Conservation (phyloP, 371 early-diverging fungal species). For the Coemansia sp. region DNA sequence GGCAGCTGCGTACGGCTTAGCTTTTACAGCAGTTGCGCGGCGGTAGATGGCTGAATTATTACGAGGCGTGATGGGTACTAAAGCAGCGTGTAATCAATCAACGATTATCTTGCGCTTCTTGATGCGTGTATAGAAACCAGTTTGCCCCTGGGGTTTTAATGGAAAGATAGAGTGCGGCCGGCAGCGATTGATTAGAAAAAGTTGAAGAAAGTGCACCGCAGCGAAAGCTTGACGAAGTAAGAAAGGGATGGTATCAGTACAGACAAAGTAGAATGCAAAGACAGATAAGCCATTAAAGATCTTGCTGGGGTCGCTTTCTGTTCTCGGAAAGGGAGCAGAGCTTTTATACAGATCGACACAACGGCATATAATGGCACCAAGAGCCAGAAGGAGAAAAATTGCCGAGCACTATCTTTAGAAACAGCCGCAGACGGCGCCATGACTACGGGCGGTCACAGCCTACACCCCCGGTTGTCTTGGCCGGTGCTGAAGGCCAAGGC, state of each 20-base stretch:
- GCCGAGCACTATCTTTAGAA: conserved; percentile 20
- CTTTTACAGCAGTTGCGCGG: not conserved
- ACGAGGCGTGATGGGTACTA: not conserved
- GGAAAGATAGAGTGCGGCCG: not conserved
- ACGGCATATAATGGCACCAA: not conserved
- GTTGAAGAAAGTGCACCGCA: not conserved
- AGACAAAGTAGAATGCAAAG: not conserved
- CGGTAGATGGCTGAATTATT: not conserved
- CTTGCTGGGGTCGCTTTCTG: not conserved
- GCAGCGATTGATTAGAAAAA: not conserved
- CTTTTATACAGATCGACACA: conserved; percentile 10
- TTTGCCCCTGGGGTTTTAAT: too few relatives aligned
- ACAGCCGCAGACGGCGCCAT: conserved; percentile 2
- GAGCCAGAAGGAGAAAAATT: not conserved
- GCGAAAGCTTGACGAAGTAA: too few relatives aligned
- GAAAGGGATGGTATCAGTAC: too few relatives aligned
- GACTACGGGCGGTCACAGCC: conserved; percentile 3
- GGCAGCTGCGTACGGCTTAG: not conserved
- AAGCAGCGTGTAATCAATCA: not conserved
- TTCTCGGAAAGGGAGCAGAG: not conserved
- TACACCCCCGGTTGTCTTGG: conserved; percentile 6
- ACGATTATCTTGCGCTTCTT: too few relatives aligned
- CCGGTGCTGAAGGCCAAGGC: conserved; percentile 12
- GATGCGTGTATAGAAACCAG: too few relatives aligned
- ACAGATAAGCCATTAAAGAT: conserved; percentile 1